Base-by-base conservation (phyloP, 257 asterid species). In the Plantago major region DNA sequence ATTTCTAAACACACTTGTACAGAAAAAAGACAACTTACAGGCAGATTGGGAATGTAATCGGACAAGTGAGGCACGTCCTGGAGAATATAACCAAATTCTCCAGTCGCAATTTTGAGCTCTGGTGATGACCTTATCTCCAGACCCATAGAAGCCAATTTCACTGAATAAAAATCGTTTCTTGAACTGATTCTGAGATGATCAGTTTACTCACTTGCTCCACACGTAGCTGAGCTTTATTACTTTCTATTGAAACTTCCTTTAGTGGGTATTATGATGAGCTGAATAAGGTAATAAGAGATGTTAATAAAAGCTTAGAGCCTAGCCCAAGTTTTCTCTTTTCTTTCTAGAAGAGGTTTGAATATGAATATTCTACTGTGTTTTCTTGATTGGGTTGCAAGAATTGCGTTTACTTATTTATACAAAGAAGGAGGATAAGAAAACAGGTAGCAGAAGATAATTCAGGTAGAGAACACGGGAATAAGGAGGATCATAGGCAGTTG, bases 41-140 rank as follows among this genome's bases (percentile, higher is more conserved):
- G 81, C 26, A 80, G 90, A 64, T 78, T 16, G 26, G 86, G 76
- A 58, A 89, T 50, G 74, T 75, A 84, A 51, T 86, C 93, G 13
- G 87, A 67, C 63, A 89, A 70, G 60, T 86, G 95, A 7, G 96
- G 96, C 13, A 86, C 95, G 43, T 86, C 90, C 53, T 86, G 82
- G 0, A 86, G 84, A 22, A 76, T 71, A 60, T 65, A 84, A 64
- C 93, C 93, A 62, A 70, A 71, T 0, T 80, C 92, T 16, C 88
- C 90, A 4, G 38, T 58, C n/a, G 71, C 72, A 11, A 73, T 55
- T 64, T 85, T 83, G 37, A 76, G 73, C 80, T 60, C 38, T 7
- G 69, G 67, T 56, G 61, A 44, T 60, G 64, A 50, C 63, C 67
- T 46, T 65, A 67, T 33, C 40, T 33, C 74, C 55, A 58, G 69